A percentile compares a stretch with the other conserved stretches of the same genome.
phyloP scores from a whole-genome alignment of 495 filamentous ascomycete species.

The Lasiosphaeris hirsuta region DNA sequence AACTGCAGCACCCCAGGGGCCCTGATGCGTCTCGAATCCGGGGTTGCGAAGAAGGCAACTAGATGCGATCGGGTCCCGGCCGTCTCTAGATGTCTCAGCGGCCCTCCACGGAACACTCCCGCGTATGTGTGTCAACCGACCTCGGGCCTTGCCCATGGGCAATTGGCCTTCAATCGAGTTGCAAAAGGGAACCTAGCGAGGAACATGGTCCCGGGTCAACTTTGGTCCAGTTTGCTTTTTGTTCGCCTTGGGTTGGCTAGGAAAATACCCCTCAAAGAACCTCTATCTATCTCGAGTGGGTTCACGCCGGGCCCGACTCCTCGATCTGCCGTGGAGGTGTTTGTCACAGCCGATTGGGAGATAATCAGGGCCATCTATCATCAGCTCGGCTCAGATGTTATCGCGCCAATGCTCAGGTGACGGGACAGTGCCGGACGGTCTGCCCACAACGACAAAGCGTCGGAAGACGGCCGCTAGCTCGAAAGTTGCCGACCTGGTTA shows the following conservation, averaged over 20 bases:
- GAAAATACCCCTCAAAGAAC: background rate
- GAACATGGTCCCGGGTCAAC: background rate
- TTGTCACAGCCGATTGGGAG: background rate
- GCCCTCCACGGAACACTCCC: constrained; percentile 5
- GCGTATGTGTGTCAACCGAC: background rate
- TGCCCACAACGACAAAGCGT: background rate
- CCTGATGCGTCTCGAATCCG: constrained; percentile 18
- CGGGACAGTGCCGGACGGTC: background rate
- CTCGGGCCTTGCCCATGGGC: background rate
- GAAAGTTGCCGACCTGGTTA: background rate
- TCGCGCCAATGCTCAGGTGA: background rate
- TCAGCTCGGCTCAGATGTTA: background rate
- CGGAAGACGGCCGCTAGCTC: background rate
- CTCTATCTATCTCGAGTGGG: background rate
- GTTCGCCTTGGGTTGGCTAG: background rate
- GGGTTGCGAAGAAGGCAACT: constrained; percentile 22
- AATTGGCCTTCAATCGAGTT: constrained; percentile 2
- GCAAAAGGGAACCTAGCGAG: background rate
- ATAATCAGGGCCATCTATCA: background rate
- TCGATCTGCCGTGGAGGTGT: background rate
- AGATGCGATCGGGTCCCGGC: constrained; percentile 22
- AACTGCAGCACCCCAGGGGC: constrained; percentile 12
- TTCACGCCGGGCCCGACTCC: background rate
- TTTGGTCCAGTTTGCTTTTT: background rate
- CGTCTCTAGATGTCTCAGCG: constrained; percentile 16